Percentiles rank a stretch among this genome's conserved stretches.
These are phyloP conservation scores for Phaeophleospora eucalypticola DNA, from an alignment of 2,329 filamentous ascomycete species.

Conservation along the genomic window DNA sequence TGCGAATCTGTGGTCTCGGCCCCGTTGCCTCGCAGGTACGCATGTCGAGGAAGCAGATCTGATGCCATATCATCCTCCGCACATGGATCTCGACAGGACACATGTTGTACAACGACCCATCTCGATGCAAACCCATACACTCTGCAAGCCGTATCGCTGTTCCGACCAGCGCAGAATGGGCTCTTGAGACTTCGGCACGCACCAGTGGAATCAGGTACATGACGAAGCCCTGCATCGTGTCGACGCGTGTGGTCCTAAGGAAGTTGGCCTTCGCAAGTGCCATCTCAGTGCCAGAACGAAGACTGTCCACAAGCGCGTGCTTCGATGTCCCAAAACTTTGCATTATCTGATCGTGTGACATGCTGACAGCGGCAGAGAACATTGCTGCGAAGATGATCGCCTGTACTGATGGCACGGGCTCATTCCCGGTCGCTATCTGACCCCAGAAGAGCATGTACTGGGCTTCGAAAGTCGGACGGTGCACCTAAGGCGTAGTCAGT, in stretches of 20 bases:
- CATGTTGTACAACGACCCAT: slow-evolving; percentile 63
- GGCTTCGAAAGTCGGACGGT: slow-evolving; percentile 62
- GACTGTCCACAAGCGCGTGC: slow-evolving; percentile 55
- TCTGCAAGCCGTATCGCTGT: slow-evolving; percentile 70
- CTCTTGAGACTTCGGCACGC: slow-evolving; percentile 65
- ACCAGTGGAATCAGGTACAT: slow-evolving; percentile 75
- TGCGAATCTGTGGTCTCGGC: slow-evolving; percentile 65
- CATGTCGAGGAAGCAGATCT: slow-evolving; percentile 72
- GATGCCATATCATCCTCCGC: slow-evolving; percentile 70
- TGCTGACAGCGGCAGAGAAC: slow-evolving; percentile 65
- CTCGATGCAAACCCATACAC: slow-evolving; percentile 72
- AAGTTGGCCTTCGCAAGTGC: slow-evolving; percentile 67
- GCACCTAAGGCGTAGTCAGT: slow-evolving; percentile 39
- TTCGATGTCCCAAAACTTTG: slow-evolving; percentile 56
- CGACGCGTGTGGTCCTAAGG: slow-evolving; percentile 65
- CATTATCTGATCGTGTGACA: slow-evolving; percentile 53
- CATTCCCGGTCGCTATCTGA: slow-evolving; percentile 54
- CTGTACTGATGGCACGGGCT: slow-evolving; percentile 62
- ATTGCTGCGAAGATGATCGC: slow-evolving; percentile 66
- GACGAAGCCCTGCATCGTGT: slow-evolving; percentile 71
- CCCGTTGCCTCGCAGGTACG: slow-evolving; percentile 71
- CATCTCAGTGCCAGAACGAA: slow-evolving; percentile 63
- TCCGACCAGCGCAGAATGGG: slow-evolving; percentile 68
- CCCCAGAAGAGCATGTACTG: slow-evolving; percentile 65
- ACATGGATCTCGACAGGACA: slow-evolving; percentile 66